Evolutionary conservation across 2,329 filamentous ascomycete species (phyloP), one percentile per base, ranked within the genome.

Genomic region (Acrocalymma vagum): DNA sequence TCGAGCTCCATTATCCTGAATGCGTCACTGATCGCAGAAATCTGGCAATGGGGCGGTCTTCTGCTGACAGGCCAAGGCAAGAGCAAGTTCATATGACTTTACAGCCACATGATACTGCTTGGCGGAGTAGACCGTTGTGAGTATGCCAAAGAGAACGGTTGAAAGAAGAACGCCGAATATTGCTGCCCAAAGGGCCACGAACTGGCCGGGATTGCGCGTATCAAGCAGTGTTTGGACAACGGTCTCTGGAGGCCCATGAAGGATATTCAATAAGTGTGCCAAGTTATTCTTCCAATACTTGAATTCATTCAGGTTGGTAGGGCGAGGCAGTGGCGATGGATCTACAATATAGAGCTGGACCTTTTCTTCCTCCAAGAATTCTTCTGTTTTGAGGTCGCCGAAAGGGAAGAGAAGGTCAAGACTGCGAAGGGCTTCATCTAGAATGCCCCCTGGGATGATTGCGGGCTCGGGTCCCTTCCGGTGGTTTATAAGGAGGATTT

Each of bases 361-460:
- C 6, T 28, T 27, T 33, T 45, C 38, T 11, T 42, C 26, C 25
- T 42, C 13, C 18, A 49, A 26, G 15, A 52, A 43, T 7, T 14
- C 30, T 24, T 29, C 35, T n/a, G 49, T 50, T 25, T 43, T 35
- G 3, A 22, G 18, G 16, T 47, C 49, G 25, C 42, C 42, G 13
- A 48, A 30, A 6, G 49, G 49, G 20, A 53, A 53, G 4, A 53
- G 46, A n/a, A 53, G 36, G n/a, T 50, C 39, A 13, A 53, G 42
- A 11, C 42, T 50, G 9, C 30, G 30, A 11, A 53, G 25, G 20
- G 49, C 32, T 27, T 53, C 49, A 13, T 45, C 26, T 11, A 53
- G 20, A n/a, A 50, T 17, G 3, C 31, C 39, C 6, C n/a, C 9
- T 16, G 16, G 25, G n/a, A 53, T 41, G 3, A 42, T 26, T 10